Conservation (phyloP, 768 basidiomycete genomes). For the Pulveroboletus sp. region DNA sequence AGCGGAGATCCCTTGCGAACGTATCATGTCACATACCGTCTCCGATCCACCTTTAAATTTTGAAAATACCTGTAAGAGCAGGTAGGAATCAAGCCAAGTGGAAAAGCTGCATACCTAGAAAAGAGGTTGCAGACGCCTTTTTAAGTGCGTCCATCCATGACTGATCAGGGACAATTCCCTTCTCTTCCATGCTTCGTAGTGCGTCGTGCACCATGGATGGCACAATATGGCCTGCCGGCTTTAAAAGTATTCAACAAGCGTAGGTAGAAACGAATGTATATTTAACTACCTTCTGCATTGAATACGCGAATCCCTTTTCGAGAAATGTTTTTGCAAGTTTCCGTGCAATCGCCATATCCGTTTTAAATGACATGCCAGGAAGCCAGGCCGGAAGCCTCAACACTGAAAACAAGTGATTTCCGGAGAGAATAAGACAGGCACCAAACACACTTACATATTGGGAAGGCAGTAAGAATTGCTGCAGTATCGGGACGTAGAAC, state of each 20-base stretch:
- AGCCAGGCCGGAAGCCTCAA: constrained; percentile 15
- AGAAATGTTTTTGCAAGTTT: neutral
- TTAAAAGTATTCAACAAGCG: neutral
- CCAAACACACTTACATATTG: neutral
- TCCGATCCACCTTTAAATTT: constrained; percentile 3
- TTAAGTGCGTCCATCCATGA: constrained; percentile 11
- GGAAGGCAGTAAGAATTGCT: constrained; percentile 1
- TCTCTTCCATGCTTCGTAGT: constrained; percentile 1
- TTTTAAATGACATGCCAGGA: constrained; percentile 9
- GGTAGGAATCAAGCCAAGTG: no score
- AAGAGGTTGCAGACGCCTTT: constrained; percentile 4
- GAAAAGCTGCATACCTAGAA: constrained; percentile 5
- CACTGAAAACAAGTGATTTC: neutral
- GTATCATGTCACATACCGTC: neutral
- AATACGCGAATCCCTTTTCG: constrained; percentile 1
- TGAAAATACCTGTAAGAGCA: neutral
- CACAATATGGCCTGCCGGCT: neutral
- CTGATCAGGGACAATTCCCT: neutral
- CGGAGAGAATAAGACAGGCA: neutral
- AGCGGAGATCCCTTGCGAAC: neutral
- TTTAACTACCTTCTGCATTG: constrained; percentile 4
- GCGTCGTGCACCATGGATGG: constrained; percentile 14
- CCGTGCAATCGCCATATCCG: neutral
- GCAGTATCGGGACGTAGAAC: constrained; percentile 8
- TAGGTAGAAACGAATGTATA: neutral